Base-by-base conservation (phyloP, 345 rosid species). In the Gossypium ekmanianum region DNA sequence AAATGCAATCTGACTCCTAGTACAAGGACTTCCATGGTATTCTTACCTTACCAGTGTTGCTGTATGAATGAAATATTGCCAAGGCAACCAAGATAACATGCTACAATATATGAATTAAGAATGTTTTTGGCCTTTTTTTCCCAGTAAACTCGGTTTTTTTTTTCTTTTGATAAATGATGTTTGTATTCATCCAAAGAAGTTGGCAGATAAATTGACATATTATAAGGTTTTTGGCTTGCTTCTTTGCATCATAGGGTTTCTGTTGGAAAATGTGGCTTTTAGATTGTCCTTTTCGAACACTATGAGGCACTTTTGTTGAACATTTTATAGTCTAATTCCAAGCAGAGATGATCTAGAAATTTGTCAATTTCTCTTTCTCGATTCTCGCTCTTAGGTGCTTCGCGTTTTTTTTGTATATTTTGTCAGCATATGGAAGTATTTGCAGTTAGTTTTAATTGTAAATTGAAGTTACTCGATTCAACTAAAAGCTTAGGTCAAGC, bases 401-500 rank as follows among this genome's bases (percentile, higher is more conserved):
- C 24, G 57, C 39, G 4, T 24, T 68, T 68, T 48, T 68, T 26
- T 34, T 7, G 7, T 34, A 27, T 50, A 8, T 39, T 68, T 51
- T 26, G 45, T 29, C 14, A 17, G 73, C 44, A 51, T 27, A 29
- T 51, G 14, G 59, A 12, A 51, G 58, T 56, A 2, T 13, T 50
- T 16, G 59, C 12, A 51, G 73, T 50, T 50, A 50, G 41, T 16
- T 29, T 51, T 50, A 16, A 26, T 50, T 17, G 59, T 27, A 27
- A 48, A 27, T 16, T 41, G 43, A 11, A n/a, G 68, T 17, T 26
- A 69, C 22, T 51, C 1, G 5, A 59, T 69, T 51, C 24, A 69
- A 27, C 73, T 69, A 27, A 51, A 69, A 51, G 59, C 45, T 69
- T 69, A 16, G 24, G 27, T 69, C 9, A 16, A 51, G 24, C 59